A percentile compares a stretch with the other conserved stretches of the same genome.
Conservation (phyloP, 2,329 filamentous ascomycete genomes). For the Trichoderma simmonsii region DNA sequence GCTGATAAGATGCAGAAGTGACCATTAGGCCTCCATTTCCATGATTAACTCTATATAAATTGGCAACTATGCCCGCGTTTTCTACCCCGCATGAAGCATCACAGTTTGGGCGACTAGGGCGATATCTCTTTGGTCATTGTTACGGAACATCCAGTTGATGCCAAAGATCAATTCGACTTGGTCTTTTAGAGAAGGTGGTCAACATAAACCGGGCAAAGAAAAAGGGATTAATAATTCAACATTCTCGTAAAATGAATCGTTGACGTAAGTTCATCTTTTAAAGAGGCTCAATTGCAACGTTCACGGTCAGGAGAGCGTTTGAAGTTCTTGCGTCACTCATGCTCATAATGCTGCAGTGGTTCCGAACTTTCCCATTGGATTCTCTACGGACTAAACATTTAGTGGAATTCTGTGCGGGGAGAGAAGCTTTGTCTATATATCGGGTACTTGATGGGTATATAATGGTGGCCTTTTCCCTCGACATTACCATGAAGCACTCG, state of each 20-base stretch:
- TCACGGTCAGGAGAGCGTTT: background rate
- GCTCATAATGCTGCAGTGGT: background rate
- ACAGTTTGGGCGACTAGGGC: background rate
- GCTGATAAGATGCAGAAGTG: background rate
- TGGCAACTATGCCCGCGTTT: background rate
- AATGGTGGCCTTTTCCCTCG: background rate
- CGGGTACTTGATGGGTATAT: background rate
- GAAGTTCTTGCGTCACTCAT: background rate
- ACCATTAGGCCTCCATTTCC: background rate
- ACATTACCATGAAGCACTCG: background rate
- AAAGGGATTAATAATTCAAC: background rate
- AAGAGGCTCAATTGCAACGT: background rate
- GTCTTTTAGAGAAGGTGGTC: background rate
- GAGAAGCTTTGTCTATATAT: background rate
- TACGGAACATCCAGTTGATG: background rate
- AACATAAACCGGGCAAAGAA: background rate
- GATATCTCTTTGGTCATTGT: background rate
- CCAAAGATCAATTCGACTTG: background rate
- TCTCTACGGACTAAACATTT: background rate
- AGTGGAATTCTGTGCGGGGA: background rate
- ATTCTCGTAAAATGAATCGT: background rate
- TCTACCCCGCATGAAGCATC: background rate
- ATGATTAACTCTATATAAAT: background rate
- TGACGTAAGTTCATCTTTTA: background rate
- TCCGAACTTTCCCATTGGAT: background rate